Percentiles rank a stretch among this genome's conserved stretches.
phyloP scores from a whole-genome alignment of 352 stramenopile species.

The Pythium vanterpoolii region DNA sequence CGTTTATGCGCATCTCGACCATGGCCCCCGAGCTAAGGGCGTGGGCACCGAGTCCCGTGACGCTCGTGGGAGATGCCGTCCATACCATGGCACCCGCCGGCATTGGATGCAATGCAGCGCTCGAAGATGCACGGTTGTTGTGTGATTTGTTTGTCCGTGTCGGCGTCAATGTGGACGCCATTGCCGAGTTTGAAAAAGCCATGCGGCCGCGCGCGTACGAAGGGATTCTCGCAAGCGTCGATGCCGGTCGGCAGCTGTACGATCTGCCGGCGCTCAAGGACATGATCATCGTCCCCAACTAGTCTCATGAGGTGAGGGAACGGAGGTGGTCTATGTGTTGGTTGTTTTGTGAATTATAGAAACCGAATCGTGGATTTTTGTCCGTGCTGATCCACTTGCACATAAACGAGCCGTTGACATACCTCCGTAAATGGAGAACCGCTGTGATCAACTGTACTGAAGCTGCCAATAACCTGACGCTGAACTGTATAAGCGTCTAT shows the following conservation, averaged over 20 bases:
- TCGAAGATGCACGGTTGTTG: constrained; percentile 52
- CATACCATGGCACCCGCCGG: constrained; percentile 62
- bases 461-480: too few relatives aligned
- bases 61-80: constrained; percentile 54
- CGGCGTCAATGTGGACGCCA: constrained; percentile 43
- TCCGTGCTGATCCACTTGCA: too few relatives aligned
- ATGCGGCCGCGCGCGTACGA: constrained; percentile 50
- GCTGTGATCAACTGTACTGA: too few relatives aligned
- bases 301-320: too few relatives aligned
- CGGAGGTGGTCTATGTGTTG: too few relatives aligned
- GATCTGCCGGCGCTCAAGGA: constrained; percentile 35
- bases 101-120: constrained; percentile 50
- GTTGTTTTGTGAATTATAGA: too few relatives aligned
- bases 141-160: constrained; percentile 36
- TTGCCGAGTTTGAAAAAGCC: constrained; percentile 47
- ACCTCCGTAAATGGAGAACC: too few relatives aligned
- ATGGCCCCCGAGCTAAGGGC: constrained; percentile 42
- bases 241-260: constrained; percentile 46
- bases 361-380: too few relatives aligned
- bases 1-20: constrained; percentile 62
- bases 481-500: too few relatives aligned
- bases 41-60: constrained; percentile 47
- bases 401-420: too few relatives aligned
- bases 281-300: too few relatives aligned
- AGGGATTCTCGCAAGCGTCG: constrained; percentile 39